Percentiles rank a stretch among this genome's conserved stretches.
These are phyloP conservation scores for Chlorencoelia australis DNA, from an alignment of 2,329 filamentous ascomycete species.

Conservation along the genomic window DNA sequence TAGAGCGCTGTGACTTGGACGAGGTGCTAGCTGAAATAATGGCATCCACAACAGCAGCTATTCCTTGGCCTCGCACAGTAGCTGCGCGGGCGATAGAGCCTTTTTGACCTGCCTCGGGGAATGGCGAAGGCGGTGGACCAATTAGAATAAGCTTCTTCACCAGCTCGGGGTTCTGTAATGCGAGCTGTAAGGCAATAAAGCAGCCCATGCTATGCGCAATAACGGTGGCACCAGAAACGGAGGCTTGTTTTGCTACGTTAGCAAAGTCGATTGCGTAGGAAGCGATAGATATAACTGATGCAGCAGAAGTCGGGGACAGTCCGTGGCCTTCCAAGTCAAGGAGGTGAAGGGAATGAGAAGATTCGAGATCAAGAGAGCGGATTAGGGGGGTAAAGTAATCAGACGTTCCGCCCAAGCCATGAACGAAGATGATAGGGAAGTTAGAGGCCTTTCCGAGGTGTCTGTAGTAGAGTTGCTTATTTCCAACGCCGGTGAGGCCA, in stretches of 20 bases:
- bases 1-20: conserved; percentile 27
- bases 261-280: conserved; percentile 35
- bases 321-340: conserved; percentile 49
- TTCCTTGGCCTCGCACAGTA: conserved; percentile 34
- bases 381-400: conserved; percentile 38
- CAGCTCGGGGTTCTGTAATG: conserved; percentile 29
- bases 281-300: conserved; percentile 33
- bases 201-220: conserved; percentile 44
- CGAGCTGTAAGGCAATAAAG: conserved; percentile 36
- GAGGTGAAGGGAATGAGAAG: conserved; percentile 31
- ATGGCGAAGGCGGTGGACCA: conserved; percentile 36
- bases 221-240: conserved; percentile 30
- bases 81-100: conserved; percentile 29
- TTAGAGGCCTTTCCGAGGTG: conserved; percentile 17
- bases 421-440: conserved; percentile 39
- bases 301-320: conserved; percentile 40
- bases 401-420: conserved; percentile 40
- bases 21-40: conserved; percentile 31
- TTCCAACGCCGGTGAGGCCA: conserved; percentile 30
- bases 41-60: conserved; percentile 33
- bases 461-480: conserved; percentile 33
- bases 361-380: conserved; percentile 23
- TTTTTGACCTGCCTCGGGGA: conserved; percentile 29
- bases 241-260: conserved; percentile 29
- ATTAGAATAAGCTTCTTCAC: conserved; percentile 38